These are phyloP conservation scores for Flaveria ramosissima DNA, from an alignment of 129 eudicot genomes.

Conservation along the genomic window DNA sequence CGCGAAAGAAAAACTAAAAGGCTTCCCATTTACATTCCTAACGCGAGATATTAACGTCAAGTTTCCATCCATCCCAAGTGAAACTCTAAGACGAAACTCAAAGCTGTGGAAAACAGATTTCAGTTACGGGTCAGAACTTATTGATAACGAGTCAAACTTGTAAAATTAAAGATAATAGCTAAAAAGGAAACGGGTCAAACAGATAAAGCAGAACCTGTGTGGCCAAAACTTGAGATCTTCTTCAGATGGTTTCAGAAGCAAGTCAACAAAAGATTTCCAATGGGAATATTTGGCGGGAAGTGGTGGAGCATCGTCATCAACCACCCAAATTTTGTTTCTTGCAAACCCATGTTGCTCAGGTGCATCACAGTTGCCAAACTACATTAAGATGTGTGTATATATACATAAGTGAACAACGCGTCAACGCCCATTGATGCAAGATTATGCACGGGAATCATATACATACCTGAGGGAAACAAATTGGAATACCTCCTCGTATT, in stretches of 20 bases:
- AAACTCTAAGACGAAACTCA: conserved; percentile 86
- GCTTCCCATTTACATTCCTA: conserved; percentile 80
- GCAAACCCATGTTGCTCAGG: conserved; percentile 88
- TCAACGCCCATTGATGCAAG: neutral
- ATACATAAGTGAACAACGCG: conserved; percentile 1
- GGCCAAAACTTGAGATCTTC: conserved; percentile 91
- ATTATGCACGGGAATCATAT: neutral
- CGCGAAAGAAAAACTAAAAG: conserved; percentile 86
- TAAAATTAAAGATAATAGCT: neutral
- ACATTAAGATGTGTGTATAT: conserved; percentile 10
- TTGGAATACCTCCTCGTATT: conserved; percentile 87
- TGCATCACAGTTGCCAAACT: conserved; percentile 83
- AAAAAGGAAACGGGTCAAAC: conserved; percentile 10
- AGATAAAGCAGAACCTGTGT: conserved; percentile 54
- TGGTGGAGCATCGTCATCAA: conserved; percentile 79
- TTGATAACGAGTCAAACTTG: neutral
- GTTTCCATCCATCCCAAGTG: conserved; percentile 73
- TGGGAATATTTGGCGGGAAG: conserved; percentile 55
- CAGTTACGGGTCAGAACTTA: neutral
- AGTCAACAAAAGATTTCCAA: conserved; percentile 73
- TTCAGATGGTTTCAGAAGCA: conserved; percentile 80
- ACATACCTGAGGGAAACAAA: conserved; percentile 90
- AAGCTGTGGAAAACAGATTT: conserved; percentile 47
- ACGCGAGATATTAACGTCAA: conserved; percentile 78
- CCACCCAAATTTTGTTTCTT: conserved; percentile 72